These are phyloP conservation scores for Nicotiana noctiflora DNA, from an alignment of 257 asterid species.

Conservation along the genomic window DNA sequence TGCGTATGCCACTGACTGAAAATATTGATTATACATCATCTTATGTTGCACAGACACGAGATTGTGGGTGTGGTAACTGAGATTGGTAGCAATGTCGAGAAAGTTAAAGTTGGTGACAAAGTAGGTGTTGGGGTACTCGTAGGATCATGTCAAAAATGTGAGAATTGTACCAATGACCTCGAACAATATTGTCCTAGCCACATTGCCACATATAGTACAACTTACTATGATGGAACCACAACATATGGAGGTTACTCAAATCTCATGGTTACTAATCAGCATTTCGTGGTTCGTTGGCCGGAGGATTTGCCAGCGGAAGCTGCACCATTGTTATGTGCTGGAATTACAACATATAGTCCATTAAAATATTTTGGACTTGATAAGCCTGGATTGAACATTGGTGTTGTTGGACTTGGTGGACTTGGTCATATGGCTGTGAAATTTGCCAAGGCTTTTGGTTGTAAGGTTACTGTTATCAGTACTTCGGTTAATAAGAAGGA, in stretches of 20 bases:
- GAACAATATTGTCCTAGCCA: slow-evolving; percentile 38
- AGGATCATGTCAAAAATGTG: slow-evolving; percentile 38
- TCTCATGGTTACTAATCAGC: slow-evolving; percentile 36
- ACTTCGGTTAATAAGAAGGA: slow-evolving; percentile 37
- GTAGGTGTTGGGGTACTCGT: slow-evolving; percentile 41
- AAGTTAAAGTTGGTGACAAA: slow-evolving; percentile 34
- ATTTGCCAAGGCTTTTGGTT: slow-evolving; percentile 58
- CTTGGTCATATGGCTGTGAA: slow-evolving; percentile 56
- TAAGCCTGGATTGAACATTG: slow-evolving; percentile 40
- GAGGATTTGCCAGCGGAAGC: slow-evolving; percentile 43
- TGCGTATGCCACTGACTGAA: too few relatives aligned
- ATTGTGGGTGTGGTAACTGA: slow-evolving; percentile 41
- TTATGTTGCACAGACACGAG: slow-evolving; percentile 24
- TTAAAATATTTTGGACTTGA: slow-evolving; percentile 45
- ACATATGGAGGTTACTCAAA: slow-evolving; percentile 45
- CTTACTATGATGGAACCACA: slow-evolving; percentile 26
- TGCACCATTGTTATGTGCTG: slow-evolving; percentile 61
- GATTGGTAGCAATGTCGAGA: slow-evolving; percentile 33
- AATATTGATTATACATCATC: not conserved
- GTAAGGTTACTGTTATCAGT: slow-evolving; percentile 43
- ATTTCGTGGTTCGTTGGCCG: slow-evolving; percentile 45
- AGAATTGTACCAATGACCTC: slow-evolving; percentile 28
- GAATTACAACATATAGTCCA: slow-evolving; percentile 53
- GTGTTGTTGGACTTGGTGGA: slow-evolving; percentile 58
- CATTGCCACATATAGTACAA: slow-evolving; percentile 26